Conservation (phyloP, 768 basidiomycete species). For the Leccinum uliginosum region DNA sequence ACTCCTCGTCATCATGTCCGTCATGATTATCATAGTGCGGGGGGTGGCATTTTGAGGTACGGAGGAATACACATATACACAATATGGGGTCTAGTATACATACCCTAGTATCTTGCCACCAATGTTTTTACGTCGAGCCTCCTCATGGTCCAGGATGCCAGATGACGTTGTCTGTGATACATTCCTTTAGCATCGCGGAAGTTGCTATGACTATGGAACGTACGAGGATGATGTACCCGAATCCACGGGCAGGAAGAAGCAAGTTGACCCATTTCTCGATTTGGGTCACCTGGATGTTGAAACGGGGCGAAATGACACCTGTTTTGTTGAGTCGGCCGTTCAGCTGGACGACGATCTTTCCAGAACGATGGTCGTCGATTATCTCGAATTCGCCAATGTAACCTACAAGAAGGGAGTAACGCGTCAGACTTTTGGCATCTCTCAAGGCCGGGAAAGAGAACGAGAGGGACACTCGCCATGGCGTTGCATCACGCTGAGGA, state of each 20-base stretch:
- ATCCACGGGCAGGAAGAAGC: conserved; percentile 92
- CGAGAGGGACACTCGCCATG: conserved; percentile 68
- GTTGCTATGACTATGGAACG: conserved; percentile 24
- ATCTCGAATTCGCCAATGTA: conserved; percentile 99
- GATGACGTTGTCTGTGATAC: conserved; percentile 82
- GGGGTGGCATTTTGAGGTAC: not conserved
- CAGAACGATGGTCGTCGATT: conserved; percentile 97
- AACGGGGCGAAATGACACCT: conserved; percentile 99
- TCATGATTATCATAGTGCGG: not conserved
- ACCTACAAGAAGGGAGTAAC: conserved; percentile 41
- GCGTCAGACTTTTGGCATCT: not conserved
- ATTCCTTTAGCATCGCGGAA: not conserved
- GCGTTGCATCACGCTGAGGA: conserved; percentile 97
- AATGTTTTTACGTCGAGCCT: conserved; percentile 96
- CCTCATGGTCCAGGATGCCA: conserved; percentile 98
- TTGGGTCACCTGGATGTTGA: conserved; percentile 90
- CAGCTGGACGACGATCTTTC: conserved; percentile 97
- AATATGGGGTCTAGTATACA: conserved; percentile 60
- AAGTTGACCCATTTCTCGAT: conserved; percentile 98
- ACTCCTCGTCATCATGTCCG: not conserved
- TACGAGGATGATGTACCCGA: conserved; percentile 94
- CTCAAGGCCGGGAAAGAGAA: not conserved
- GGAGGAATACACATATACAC: conserved; percentile 23
- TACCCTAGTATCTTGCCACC: conserved; percentile 94
- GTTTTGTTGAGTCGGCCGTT: conserved; percentile 99